These are phyloP conservation scores for Ophiostoma piceae DNA, from an alignment of 2,329 filamentous ascomycete species.

Conservation along the genomic window DNA sequence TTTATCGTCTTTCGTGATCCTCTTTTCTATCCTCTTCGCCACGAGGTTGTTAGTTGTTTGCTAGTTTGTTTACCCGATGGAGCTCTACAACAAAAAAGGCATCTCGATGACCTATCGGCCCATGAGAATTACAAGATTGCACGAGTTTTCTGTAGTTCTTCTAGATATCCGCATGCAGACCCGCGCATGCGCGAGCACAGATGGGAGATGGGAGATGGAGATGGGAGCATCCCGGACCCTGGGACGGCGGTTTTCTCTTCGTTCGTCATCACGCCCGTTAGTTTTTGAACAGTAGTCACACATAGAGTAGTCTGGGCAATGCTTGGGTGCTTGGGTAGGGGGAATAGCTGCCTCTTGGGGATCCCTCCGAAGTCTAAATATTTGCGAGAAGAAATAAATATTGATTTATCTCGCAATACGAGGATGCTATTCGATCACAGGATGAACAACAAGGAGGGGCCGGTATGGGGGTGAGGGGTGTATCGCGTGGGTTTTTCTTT, in stretches of 20 bases:
- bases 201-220: too few species aligned
- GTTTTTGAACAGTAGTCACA: neutral
- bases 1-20: neutral
- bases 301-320: neutral
- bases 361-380: neutral
- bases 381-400: neutral
- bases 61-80: too few species aligned
- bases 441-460: neutral
- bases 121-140: neutral
- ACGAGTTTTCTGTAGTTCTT: neutral
- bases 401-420: neutral
- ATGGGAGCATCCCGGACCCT: neutral
- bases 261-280: neutral
- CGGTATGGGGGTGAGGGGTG: constrained; percentile 6
- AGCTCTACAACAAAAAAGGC: too few species aligned
- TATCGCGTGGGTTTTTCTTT: constrained; percentile 1
- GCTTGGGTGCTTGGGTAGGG: constrained; percentile 1
- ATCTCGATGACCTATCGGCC: neutral
- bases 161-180: neutral
- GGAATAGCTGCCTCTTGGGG: constrained; percentile 6
- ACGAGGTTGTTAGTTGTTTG: neutral
- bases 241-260: neutral
- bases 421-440: neutral
- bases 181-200: neutral
- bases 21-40: neutral